Percentiles rank a stretch among this genome's conserved stretches.
Conservation (phyloP, 192 early-diverging fungal genomes). For the Mortierella antarctica region DNA sequence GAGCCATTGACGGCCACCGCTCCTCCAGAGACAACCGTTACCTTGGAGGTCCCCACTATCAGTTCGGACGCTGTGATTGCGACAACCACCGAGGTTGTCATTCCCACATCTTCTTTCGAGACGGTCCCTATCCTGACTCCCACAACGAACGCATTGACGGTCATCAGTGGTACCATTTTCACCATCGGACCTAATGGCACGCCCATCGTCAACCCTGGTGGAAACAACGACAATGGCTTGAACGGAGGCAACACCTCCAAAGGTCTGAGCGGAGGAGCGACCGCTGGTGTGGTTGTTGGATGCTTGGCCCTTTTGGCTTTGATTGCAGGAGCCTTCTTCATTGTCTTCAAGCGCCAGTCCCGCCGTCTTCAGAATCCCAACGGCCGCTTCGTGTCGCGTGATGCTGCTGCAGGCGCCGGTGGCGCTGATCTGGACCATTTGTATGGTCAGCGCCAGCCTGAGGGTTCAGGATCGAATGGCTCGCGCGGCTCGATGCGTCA, state of each 20-base stretch:
- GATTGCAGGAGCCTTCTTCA: slow-evolving; percentile 45
- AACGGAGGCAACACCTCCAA: slow-evolving; percentile 2
- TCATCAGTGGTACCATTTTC: slow-evolving; percentile 35
- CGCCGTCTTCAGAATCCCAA: slow-evolving; percentile 48
- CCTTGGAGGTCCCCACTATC: not conserved
- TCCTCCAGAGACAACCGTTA: slow-evolving; percentile 12
- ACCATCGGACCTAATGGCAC: slow-evolving; percentile 22
- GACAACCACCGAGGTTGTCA: slow-evolving; percentile 12
- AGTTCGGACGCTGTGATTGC: slow-evolving; percentile 1
- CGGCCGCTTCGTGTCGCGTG: slow-evolving; percentile 33
- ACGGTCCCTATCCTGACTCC: slow-evolving; percentile 26
- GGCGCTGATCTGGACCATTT: slow-evolving; percentile 45
- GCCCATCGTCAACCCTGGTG: not conserved
- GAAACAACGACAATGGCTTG: slow-evolving; percentile 2
- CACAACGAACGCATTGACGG: slow-evolving; percentile 15
- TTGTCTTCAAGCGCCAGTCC: slow-evolving; percentile 46
- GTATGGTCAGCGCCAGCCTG: slow-evolving; percentile 41
- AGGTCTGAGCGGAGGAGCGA: slow-evolving; percentile 26
- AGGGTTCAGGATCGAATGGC: slow-evolving; percentile 43
- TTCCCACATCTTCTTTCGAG: not conserved
- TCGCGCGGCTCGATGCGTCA: slow-evolving; percentile 33
- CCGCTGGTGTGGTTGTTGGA: slow-evolving; percentile 38
- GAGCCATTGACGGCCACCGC: not conserved
- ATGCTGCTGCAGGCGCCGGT: slow-evolving; percentile 36
- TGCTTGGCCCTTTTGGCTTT: slow-evolving; percentile 22